phyloP scores from a whole-genome alignment of 1,284 basidiomycete genomes.

The Phylloporus sp. region DNA sequence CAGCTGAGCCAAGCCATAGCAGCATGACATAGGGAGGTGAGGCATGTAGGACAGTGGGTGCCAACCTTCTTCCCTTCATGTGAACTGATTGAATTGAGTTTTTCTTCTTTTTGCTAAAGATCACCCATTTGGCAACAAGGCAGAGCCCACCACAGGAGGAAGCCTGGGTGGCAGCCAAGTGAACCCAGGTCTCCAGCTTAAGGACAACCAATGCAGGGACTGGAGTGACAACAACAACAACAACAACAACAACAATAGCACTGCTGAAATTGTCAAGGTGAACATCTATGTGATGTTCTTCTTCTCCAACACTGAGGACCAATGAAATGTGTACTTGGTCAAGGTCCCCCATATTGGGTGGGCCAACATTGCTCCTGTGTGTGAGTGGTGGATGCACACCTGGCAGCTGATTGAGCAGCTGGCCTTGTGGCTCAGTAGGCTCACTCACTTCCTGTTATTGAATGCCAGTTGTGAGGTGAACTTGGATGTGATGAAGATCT shows the following conservation, averaged over 20 bases:
- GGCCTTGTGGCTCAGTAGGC: not conserved
- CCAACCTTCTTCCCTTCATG: too few species aligned
- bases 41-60: too few species aligned
- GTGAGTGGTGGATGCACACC: not conserved
- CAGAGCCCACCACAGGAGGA: too few species aligned
- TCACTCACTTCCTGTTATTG: not conserved
- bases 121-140: not conserved
- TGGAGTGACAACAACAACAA: not conserved
- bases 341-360: not conserved
- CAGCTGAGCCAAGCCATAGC: too few species aligned
- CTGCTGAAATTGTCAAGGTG: not conserved
- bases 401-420: constrained; percentile 8
- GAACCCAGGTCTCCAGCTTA: not conserved
- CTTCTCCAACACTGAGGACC: not conserved
- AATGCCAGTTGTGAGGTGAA: not conserved
- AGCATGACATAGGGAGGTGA: too few species aligned
- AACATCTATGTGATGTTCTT: constrained; percentile 9
- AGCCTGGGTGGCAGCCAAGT: not conserved
- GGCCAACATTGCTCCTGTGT: not conserved
- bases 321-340: not conserved
- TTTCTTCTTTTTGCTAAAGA: too few species aligned
- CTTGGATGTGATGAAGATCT: not conserved
- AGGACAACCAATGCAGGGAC: not conserved
- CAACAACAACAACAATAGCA: too few species aligned
- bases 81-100: too few species aligned